Conservation (phyloP, 1,139 yeast genomes). For the Yamadazyma spencermartinsiae region DNA sequence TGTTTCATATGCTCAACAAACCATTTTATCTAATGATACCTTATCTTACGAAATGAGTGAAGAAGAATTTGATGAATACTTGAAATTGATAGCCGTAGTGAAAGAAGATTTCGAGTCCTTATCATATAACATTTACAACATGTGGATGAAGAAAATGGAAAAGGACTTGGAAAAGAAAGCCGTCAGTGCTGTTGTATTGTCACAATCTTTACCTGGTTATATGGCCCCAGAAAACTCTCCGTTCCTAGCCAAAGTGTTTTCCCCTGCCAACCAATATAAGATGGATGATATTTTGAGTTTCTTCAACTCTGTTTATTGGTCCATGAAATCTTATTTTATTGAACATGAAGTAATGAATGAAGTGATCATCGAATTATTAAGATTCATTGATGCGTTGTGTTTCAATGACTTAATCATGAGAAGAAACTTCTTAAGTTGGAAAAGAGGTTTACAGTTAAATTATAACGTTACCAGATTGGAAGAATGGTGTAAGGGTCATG, state of each 20-base stretch:
- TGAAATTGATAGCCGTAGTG: constrained; percentile 85
- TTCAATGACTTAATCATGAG: constrained; percentile 96
- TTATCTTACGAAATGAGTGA: constrained; percentile 84
- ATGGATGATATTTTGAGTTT: constrained; percentile 95
- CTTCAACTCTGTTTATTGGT: constrained; percentile 89
- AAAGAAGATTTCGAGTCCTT: constrained; percentile 93
- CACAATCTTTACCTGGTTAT: constrained; percentile 96
- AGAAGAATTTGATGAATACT: constrained; percentile 86
- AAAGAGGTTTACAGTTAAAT: constrained; percentile 94
- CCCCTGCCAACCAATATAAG: constrained; percentile 70
- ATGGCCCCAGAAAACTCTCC: constrained; percentile 87
- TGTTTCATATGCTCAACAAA: constrained; percentile 89
- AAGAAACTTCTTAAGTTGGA: constrained; percentile 94
- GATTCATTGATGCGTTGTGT: constrained; percentile 89
- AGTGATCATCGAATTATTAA: constrained; percentile 79
- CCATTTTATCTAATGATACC: constrained; percentile 80
- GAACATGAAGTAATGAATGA: constrained; percentile 84
- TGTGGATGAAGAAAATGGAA: constrained; percentile 97
- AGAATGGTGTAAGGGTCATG: constrained; percentile 98
- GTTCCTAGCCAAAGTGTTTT: constrained; percentile 80
- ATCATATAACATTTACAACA: constrained; percentile 90
- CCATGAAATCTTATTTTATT: constrained; percentile 88
- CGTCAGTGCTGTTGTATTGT: constrained; percentile 88
- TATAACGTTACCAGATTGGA: constrained; percentile 95
- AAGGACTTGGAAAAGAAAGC: constrained; percentile 89